These are phyloP conservation scores for Sophora flavescens DNA, from an alignment of 306 rosid genomes.

Conservation along the genomic window DNA sequence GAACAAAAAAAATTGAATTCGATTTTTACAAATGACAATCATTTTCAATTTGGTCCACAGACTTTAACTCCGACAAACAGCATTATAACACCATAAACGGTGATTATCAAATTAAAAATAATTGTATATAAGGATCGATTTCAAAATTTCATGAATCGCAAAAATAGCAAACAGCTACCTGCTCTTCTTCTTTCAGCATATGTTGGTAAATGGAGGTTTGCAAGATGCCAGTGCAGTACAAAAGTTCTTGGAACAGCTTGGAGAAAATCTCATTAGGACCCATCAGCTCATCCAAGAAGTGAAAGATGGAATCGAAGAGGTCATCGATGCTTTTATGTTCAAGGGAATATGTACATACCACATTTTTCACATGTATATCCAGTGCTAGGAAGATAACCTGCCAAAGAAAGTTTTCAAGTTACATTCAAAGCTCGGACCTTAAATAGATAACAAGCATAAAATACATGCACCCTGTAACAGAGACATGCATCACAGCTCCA, in stretches of 20 bases:
- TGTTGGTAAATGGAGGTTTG: slow-evolving; percentile 69
- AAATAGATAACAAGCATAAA: slow-evolving; percentile 21
- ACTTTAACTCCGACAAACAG: too few relatives aligned
- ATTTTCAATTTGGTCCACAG: too few relatives aligned
- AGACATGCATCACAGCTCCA: slow-evolving; percentile 16
- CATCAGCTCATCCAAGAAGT: slow-evolving; percentile 61
- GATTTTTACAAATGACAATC: too few relatives aligned
- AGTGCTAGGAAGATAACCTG: slow-evolving; percentile 83
- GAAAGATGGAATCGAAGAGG: slow-evolving; percentile 67
- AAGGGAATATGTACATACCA: slow-evolving; percentile 72
- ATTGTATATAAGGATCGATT: too few relatives aligned
- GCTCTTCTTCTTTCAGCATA: slow-evolving; percentile 95
- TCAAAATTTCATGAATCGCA: background rate
- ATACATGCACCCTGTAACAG: slow-evolving; percentile 3
- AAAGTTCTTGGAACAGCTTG: slow-evolving; percentile 75
- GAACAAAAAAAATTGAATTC: too few relatives aligned
- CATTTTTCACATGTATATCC: slow-evolving; percentile 73
- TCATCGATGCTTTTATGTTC: slow-evolving; percentile 72
- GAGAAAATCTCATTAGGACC: slow-evolving; percentile 52
- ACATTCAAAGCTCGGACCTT: slow-evolving; percentile 22
- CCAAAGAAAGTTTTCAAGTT: slow-evolving; percentile 34
- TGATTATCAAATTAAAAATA: too few relatives aligned
- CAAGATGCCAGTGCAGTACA: slow-evolving; percentile 69
- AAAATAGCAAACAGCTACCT: slow-evolving; percentile 56
- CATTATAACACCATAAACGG: too few relatives aligned